phyloP scores from a whole-genome alignment of 2,329 filamentous ascomycete species.

The Fulvia fulva region DNA sequence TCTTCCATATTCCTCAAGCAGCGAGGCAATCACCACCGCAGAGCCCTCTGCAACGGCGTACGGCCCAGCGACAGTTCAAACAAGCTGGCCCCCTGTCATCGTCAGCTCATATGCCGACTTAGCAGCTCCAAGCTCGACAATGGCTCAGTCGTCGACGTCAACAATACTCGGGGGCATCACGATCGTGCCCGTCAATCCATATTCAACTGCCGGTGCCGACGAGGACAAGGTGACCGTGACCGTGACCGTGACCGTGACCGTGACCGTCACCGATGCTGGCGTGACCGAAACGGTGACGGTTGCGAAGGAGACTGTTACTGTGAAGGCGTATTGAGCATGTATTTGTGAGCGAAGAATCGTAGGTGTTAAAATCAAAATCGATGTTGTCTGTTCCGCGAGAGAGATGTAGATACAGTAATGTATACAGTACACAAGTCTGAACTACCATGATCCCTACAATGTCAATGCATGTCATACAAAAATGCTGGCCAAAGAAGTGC shows the following conservation, averaged over 20 bases:
- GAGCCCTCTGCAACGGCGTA: background rate
- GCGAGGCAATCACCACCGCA: background rate
- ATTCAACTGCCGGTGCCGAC: background rate
- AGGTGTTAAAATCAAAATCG: background rate
- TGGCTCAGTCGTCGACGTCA: slow-evolving; percentile 1
- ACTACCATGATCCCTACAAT: background rate
- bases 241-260: background rate
- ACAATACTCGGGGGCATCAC: slow-evolving; percentile 21
- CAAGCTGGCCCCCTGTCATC: slow-evolving; percentile 4
- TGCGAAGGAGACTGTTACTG: slow-evolving; percentile 20
- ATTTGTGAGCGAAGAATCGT: too few relatives aligned
- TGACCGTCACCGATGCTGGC: slow-evolving; percentile 20
- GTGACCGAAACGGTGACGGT: slow-evolving; percentile 19
- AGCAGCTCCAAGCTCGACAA: background rate
- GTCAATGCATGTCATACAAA: background rate
- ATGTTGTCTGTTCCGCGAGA: too few relatives aligned
- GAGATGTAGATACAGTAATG: too few relatives aligned
- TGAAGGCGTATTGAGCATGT: background rate
- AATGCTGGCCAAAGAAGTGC: background rate
- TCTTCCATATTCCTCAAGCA: background rate
- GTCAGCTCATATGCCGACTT: slow-evolving; percentile 1
- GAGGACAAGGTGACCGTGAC: background rate
- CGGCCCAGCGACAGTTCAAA: background rate
- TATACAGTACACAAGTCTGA: background rate
- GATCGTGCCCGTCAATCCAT: slow-evolving; percentile 24